phyloP scores from a whole-genome alignment of 345 rosid genomes.

The Dovyalis caffra region DNA sequence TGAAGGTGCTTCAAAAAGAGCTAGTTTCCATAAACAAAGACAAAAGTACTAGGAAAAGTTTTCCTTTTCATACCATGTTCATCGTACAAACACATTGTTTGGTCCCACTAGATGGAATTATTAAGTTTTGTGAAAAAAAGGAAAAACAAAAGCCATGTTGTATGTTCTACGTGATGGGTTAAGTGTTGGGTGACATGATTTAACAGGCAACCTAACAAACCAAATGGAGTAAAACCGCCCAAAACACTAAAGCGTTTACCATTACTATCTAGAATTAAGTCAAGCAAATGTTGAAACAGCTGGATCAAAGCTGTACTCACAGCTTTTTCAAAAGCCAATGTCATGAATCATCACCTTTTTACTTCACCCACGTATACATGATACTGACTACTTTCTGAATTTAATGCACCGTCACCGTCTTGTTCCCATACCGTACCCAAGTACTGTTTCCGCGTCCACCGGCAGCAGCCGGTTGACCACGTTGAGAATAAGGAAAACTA shows the following conservation, averaged over 20 bases:
- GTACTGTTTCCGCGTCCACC: slow-evolving; percentile 13
- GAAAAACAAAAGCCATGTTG: no score
- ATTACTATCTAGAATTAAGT: background rate
- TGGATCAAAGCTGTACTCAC: background rate
- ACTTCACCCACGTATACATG: no score
- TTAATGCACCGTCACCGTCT: slow-evolving; percentile 13
- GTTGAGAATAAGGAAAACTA: no score
- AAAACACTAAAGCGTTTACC: background rate
- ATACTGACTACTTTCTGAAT: no score
- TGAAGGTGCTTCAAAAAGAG: no score
- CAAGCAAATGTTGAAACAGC: background rate
- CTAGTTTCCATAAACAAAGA: no score
- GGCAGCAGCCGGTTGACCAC: slow-evolving; percentile 6
- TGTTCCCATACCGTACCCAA: slow-evolving; percentile 5
- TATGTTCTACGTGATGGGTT: background rate
- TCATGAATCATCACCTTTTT: background rate
- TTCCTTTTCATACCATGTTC: no score
- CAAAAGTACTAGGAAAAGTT: no score
- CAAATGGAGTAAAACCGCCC: background rate
- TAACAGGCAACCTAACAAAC: background rate
- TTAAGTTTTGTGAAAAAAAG: no score
- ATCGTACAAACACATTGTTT: no score
- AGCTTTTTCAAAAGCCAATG: background rate
- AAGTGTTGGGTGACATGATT: background rate
- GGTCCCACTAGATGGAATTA: background rate